Base-by-base conservation (phyloP, 768 basidiomycete genomes). In the Pisolithus tinctorius region DNA sequence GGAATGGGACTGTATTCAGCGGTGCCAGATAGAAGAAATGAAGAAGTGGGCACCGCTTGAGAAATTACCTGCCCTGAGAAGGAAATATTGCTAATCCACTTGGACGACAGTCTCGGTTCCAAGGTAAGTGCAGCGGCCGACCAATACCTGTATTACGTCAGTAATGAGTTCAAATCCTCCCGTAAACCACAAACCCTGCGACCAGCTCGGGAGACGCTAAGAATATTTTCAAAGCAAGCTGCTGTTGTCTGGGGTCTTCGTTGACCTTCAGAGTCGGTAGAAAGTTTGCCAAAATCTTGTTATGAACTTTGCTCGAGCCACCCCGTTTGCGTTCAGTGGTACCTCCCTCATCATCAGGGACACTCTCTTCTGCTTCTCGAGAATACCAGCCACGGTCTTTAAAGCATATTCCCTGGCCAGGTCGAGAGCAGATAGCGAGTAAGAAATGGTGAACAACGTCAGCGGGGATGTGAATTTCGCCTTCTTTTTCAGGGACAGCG, bases 301-400 rank as follows among this genome's bases (percentile, higher is more conserved):
- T 96, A 65, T 91, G 79, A 36, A 86, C 79, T 58, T 72, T 84
- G 45, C 75, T 71, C n/a, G 47, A 13, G 9, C 49, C 20, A 10
- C 41, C 5, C 34, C 70, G 68, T 58, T 66, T 72, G 50, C 60
- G 62, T 53, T 59, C 68, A 27, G 63, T 57, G 0, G 68, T 68
- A 23, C 72, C 71, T 1, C 76, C 77, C 25, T 68, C 71, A 8
- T 73, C 67, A 2, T 56, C 48, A 0, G 55, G 67, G 1, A 68
- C 67, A 9, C 75, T 75, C 16, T 66, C 69, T 16, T 76, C 77
- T 2, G 66, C 63, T 54, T 86, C 84, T 2, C 89, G 82, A 4
- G 82, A 82, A 58, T 96, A 97, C 93, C 93, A 97, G 2, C 93
- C 93, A 7, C 80, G 76, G 60, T 94, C 91, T 47, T 73, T 81